These are phyloP conservation scores for Apiospora arundinis DNA, from an alignment of 2,329 filamentous ascomycete species.

Conservation along the genomic window DNA sequence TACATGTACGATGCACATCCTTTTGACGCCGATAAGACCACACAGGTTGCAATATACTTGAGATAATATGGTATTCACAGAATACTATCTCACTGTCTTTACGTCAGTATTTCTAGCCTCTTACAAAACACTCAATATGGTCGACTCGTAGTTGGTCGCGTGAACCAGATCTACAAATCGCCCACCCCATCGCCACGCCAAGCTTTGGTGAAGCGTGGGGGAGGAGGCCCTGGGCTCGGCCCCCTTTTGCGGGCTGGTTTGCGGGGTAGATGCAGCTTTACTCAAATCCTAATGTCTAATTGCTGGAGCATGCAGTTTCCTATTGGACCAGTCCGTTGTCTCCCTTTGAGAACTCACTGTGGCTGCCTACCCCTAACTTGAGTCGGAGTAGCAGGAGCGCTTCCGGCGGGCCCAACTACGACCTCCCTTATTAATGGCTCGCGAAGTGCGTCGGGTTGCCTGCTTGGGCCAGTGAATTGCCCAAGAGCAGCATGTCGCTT, in stretches of 20 bases:
- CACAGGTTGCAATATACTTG: too few species aligned
- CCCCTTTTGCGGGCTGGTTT: not conserved
- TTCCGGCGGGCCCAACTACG: not conserved
- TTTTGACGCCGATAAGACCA: not conserved
- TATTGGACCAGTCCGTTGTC: not conserved
- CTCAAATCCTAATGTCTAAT: not conserved
- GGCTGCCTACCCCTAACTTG: not conserved
- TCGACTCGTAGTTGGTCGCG: constrained; percentile 18
- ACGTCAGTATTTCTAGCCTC: too few species aligned
- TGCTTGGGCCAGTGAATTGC: not conserved
- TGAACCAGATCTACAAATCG: constrained; percentile 25
- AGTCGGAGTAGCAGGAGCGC: not conserved
- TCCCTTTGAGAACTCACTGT: not conserved
- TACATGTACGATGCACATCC: not conserved
- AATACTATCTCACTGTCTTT: too few species aligned
- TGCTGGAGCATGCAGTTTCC: not conserved
- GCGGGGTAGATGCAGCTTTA: constrained; percentile 9
- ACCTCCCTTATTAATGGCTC: not conserved
- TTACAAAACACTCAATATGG: too few species aligned
- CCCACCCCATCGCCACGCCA: constrained; percentile 6
- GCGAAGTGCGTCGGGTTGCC: not conserved
- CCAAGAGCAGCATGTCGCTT: not conserved
- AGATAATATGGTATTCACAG: too few species aligned
- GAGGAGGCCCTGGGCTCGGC: not conserved
- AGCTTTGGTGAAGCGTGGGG: constrained; percentile 25